Conservation (phyloP, 352 stramenopile species). For the Phytopythium cucurbitacearum region DNA sequence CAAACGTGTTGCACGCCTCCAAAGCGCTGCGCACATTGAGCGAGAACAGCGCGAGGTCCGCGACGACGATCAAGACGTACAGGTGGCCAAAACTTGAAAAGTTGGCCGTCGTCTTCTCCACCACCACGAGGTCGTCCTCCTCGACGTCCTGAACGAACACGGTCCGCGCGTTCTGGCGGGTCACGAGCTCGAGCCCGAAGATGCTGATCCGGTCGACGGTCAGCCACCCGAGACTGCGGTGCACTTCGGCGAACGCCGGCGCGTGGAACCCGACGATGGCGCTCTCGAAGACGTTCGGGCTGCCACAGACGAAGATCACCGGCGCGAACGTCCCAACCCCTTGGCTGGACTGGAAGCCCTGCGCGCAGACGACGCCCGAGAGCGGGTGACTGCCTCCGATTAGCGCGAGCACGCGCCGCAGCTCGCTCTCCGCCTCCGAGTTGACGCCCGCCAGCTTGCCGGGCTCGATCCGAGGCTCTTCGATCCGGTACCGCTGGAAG, state of each 20-base stretch:
- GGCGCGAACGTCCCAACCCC: slow-evolving; percentile 17
- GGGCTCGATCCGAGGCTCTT: slow-evolving; percentile 13
- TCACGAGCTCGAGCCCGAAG: slow-evolving; percentile 47
- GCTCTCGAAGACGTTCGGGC: slow-evolving; percentile 32
- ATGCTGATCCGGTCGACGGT: slow-evolving; percentile 41
- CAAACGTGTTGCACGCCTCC: slow-evolving; percentile 31
- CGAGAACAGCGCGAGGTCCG: slow-evolving; percentile 33
- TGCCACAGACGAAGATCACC: slow-evolving; percentile 35
- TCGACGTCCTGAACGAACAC: slow-evolving; percentile 22
- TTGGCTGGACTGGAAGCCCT: slow-evolving; percentile 35
- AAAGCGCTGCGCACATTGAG: slow-evolving; percentile 19
- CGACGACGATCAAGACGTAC: slow-evolving; percentile 35
- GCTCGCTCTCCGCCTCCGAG: slow-evolving; percentile 45
- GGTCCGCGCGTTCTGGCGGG: slow-evolving; percentile 37
- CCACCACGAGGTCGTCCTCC: slow-evolving; percentile 13
- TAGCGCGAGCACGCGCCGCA: slow-evolving; percentile 39
- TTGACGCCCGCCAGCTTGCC: slow-evolving; percentile 28
- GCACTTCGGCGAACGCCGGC: slow-evolving; percentile 23
- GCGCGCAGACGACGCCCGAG: slow-evolving; percentile 25
- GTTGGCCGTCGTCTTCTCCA: slow-evolving; percentile 31
- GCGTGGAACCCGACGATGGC: slow-evolving; percentile 37
- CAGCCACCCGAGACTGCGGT: slow-evolving; percentile 33
- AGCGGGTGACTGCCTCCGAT: slow-evolving; percentile 43
- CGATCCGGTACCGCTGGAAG: slow-evolving; percentile 31
- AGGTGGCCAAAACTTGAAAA: slow-evolving; percentile 53